Percentiles rank a stretch among this genome's conserved stretches.
Conservation (phyloP, 306 rosid genomes). For the Gastrolobium villosum region DNA sequence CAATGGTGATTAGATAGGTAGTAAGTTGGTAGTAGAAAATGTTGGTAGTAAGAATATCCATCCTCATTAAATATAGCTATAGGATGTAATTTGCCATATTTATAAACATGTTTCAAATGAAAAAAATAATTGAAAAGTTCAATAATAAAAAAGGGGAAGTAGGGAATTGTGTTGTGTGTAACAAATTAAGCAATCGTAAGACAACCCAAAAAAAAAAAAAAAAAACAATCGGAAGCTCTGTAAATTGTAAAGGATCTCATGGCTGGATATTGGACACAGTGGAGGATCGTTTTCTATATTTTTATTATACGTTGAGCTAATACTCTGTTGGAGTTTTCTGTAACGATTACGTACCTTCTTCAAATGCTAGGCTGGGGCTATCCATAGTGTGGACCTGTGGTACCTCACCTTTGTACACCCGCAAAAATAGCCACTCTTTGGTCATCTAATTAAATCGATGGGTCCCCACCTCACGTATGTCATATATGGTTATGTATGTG, state of each 20-base stretch:
- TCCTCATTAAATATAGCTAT: neutral
- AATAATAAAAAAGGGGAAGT: too few species aligned
- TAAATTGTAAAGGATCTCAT: neutral
- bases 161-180: neutral
- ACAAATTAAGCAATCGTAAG: neutral
- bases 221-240: neutral
- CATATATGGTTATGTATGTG: neutral
- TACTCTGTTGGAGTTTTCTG: neutral
- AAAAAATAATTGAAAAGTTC: neutral
- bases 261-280: neutral
- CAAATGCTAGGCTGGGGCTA: neutral
- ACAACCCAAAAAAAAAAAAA: too few species aligned
- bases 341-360: neutral
- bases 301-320: neutral
- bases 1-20: too few species aligned
- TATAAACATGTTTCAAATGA: neutral
- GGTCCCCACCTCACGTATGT: slow-evolving; percentile 4
- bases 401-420: slow-evolving; percentile 16
- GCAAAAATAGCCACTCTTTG: slow-evolving; percentile 34
- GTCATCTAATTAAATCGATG: slow-evolving; percentile 35
- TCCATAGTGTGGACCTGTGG: slow-evolving; percentile 23
- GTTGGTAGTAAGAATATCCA: too few species aligned
- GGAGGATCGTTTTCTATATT: neutral
- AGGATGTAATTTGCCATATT: neutral
- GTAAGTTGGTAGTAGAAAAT: too few species aligned